Conservation (phyloP, 148 eudicot genomes). For the Fagopyrum esculentum region DNA sequence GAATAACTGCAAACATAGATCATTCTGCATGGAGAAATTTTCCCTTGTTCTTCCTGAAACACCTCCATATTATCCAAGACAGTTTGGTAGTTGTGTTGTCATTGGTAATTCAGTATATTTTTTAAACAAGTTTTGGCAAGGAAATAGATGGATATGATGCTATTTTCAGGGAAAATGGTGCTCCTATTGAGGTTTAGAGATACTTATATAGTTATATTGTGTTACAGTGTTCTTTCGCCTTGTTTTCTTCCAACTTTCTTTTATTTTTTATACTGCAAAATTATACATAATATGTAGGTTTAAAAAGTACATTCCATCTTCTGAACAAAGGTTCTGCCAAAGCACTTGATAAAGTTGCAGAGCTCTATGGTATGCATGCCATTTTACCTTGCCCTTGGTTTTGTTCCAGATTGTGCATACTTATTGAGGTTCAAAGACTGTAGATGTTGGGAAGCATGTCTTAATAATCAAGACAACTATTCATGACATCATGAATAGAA, state of each 20-base stretch:
- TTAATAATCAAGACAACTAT: slow-evolving; percentile 82
- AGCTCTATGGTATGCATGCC: slow-evolving; percentile 59
- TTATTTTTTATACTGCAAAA: slow-evolving; percentile 41
- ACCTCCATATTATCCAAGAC: slow-evolving; percentile 79
- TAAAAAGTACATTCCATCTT: slow-evolving; percentile 89
- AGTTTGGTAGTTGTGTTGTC: slow-evolving; percentile 76
- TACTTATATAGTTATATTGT: background rate
- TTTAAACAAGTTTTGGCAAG: slow-evolving; percentile 74
- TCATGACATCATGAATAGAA: slow-evolving; percentile 94
- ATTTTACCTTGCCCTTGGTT: slow-evolving; percentile 15
- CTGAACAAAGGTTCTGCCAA: slow-evolving; percentile 97
- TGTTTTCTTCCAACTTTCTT: background rate
- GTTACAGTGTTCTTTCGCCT: background rate
- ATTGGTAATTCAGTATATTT: slow-evolving; percentile 96
- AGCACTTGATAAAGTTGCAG: slow-evolving; percentile 98
- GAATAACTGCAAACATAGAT: slow-evolving; percentile 59
- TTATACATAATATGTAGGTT: slow-evolving; percentile 76
- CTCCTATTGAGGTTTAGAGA: slow-evolving; percentile 69
- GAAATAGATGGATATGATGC: slow-evolving; percentile 89
- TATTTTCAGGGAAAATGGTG: slow-evolving; percentile 86
- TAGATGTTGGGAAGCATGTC: slow-evolving; percentile 89
- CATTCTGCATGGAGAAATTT: slow-evolving; percentile 90
- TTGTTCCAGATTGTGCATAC: slow-evolving; percentile 1
- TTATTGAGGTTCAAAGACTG: slow-evolving; percentile 11
- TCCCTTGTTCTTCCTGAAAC: slow-evolving; percentile 78